A percentile compares a stretch with the other conserved stretches of the same genome.
Evolutionary conservation across 176 grass and related monocot genomes (phyloP).

Genomic region (Lolium multiflorum): DNA sequence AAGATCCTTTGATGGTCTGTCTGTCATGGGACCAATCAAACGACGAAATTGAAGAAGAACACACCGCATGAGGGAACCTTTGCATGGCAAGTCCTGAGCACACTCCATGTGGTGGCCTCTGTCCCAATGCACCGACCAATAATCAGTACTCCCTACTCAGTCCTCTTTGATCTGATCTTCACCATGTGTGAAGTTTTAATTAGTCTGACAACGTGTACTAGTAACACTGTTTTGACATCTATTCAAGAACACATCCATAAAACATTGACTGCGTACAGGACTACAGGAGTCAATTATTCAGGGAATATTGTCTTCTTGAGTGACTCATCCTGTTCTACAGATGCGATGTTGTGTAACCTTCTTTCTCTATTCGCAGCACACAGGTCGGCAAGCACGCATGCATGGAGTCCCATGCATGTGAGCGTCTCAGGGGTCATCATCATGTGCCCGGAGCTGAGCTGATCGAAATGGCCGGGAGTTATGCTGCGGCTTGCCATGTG

Average conservation of each 20-base stretch:
- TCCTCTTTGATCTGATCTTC: neutral
- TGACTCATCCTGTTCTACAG: neutral
- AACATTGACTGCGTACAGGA: neutral
- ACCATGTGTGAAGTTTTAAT: neutral
- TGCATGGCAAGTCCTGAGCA: neutral
- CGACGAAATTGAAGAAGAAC: constrained; percentile 5
- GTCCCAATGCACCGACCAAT: constrained; percentile 28
- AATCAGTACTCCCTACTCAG: neutral
- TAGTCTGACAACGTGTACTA: neutral
- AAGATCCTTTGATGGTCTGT: neutral
- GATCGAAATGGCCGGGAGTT: neutral
- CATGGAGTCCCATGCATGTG: constrained; percentile 43
- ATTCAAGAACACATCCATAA: neutral
- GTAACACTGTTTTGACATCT: neutral
- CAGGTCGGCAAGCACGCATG: constrained; percentile 17
- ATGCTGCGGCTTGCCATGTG: constrained; percentile 28
- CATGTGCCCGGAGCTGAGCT: neutral
- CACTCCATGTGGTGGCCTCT: constrained; percentile 37
- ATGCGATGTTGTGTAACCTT: neutral
- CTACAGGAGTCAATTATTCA: neutral
- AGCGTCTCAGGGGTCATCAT: neutral
- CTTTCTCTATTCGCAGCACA: neutral
- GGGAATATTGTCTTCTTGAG: constrained; percentile 11
- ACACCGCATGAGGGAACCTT: neutral
- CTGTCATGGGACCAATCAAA: constrained; percentile 15